A percentile compares a stretch with the other conserved stretches of the same genome.
Conservation (phyloP, 139 green algal species). For the Marvania coccoides region DNA sequence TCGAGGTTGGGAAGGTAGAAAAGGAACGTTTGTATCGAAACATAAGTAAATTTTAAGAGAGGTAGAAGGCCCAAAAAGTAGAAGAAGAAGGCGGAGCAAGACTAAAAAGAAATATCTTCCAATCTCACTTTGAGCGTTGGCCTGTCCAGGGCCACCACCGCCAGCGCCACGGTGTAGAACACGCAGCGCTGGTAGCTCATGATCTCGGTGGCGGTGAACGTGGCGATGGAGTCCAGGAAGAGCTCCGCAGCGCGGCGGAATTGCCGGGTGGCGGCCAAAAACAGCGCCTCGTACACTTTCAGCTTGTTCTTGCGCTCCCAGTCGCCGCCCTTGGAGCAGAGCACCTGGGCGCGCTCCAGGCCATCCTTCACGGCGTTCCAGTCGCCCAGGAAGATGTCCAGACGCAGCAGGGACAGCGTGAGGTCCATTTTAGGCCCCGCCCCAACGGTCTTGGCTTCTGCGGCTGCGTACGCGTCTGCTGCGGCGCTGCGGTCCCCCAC, state of each 20-base stretch:
- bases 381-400: slow-evolving; percentile 76
- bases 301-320: slow-evolving; percentile 99
- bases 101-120: neutral
- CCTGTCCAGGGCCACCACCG: slow-evolving; percentile 66
- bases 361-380: slow-evolving; percentile 61
- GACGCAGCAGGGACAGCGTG: slow-evolving; percentile 74
- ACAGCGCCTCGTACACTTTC: slow-evolving; percentile 97
- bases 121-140: slow-evolving; percentile 50
- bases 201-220: slow-evolving; percentile 93
- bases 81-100: neutral
- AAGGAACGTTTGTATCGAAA: too few species aligned
- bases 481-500: slow-evolving; percentile 73
- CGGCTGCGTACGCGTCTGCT: slow-evolving; percentile 55
- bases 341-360: slow-evolving; percentile 50
- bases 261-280: slow-evolving; percentile 73
- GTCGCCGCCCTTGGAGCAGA: slow-evolving; percentile 88
- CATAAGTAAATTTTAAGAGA: too few species aligned
- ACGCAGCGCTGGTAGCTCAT: slow-evolving; percentile 83
- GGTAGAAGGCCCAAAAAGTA: neutral
- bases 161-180: slow-evolving; percentile 85
- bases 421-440: slow-evolving; percentile 91
- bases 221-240: slow-evolving; percentile 91
- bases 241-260: slow-evolving; percentile 79
- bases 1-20: neutral
- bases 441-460: slow-evolving; percentile 82